Evolutionary conservation across 305 asterid species (phyloP).

Genomic region (Caryopteris hybrid): DNA sequence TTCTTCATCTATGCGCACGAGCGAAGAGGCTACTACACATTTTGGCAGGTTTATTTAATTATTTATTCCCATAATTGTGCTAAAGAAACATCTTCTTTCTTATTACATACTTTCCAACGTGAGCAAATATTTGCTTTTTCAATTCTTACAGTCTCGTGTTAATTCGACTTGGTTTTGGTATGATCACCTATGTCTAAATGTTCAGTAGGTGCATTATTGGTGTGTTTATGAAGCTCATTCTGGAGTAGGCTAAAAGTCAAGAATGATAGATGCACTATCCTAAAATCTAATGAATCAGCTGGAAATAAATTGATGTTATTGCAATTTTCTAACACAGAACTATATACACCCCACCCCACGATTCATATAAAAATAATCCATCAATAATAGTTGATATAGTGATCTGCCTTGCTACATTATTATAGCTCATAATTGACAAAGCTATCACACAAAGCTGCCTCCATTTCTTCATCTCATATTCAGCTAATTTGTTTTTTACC

Average conservation of each 20-base stretch:
- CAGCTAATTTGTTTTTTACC: background rate
- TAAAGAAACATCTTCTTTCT: background rate
- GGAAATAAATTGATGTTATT: background rate
- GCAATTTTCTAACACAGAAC: slow-evolving; percentile 4
- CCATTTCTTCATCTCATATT: slow-evolving; percentile 11
- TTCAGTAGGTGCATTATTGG: background rate
- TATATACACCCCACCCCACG: background rate
- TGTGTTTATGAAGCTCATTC: background rate
- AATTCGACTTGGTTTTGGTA: background rate
- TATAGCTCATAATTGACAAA: slow-evolving; percentile 13
- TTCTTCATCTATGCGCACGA: slow-evolving; percentile 87
- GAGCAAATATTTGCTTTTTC: no score
- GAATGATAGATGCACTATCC: slow-evolving; percentile 1
- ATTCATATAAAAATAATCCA: background rate
- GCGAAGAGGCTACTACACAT: slow-evolving; percentile 86
- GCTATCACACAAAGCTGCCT: slow-evolving; percentile 10
- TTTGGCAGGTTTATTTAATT: slow-evolving; percentile 72
- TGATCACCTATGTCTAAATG: background rate
- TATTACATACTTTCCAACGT: background rate
- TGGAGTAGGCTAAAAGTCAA: background rate
- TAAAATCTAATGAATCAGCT: background rate
- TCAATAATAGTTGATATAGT: background rate
- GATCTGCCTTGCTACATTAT: background rate
- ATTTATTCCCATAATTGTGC: background rate
- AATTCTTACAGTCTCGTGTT: no score